Base-by-base conservation (phyloP, 2,329 filamentous ascomycete genomes). In the Exophiala mesophila region DNA sequence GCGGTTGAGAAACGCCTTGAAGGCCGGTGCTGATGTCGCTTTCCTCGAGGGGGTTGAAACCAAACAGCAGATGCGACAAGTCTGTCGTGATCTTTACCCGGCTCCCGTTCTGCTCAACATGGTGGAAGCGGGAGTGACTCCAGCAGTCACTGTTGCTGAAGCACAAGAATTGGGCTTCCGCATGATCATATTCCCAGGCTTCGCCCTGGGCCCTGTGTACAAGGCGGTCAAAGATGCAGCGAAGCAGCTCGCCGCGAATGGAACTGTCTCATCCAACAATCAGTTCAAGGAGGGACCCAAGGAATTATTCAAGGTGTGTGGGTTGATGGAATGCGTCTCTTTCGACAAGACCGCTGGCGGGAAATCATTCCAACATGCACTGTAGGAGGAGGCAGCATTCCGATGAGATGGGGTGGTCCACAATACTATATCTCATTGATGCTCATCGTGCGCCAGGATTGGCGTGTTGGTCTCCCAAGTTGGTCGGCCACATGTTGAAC, bases 21-120 rank as follows among this genome's bases (percentile, higher is more conserved):
- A 62, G 8, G 57, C 58, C 8, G 66, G 66, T 4, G 66, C 63
- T 3, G 66, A 69, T 26, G 59, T 64, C 1, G 64, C 60, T 2
- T 66, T 69, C 50, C 54, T 68, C 1, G 66, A 68, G 50, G 66
- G 63, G 3, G 55, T 67, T 18, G 60, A 61, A 1, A 63, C 59
- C 15, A 57, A 56, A n/a, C 63, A 65, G 28, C 59, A 64, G 56
- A 59, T 62, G 18, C 49, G 52, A 12, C 55, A 56, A 39, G 56
- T 54, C 3, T 57, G 64, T 3, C 41, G 54, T 23, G 63, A 65
- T 18, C 52, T 69, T 32, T 57, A 57, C 12, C 58, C 59, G 9
- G 65, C 62, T 60, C 66, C 66, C 10, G 50, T 68, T 53, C 36
- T 70, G 36, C 47, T 69, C 39, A 70, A 70, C 49, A 68, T 67